These are phyloP conservation scores for Fusarium sp. DNA, from an alignment of 2,329 filamentous ascomycete species.

Conservation along the genomic window DNA sequence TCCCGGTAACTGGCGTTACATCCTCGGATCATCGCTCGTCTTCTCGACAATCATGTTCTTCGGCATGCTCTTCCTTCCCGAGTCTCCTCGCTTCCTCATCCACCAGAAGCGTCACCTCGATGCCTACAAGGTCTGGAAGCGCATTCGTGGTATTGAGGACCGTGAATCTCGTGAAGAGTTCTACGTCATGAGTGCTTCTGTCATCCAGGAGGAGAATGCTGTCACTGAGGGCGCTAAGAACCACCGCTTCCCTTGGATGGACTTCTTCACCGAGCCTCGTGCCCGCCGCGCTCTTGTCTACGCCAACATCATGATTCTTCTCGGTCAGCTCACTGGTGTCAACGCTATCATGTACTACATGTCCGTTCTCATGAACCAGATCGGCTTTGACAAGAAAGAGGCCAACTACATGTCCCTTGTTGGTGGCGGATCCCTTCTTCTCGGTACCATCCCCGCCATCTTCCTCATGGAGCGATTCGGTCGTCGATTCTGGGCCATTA, in stretches of 20 bases:
- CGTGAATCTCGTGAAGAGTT: slow-evolving; percentile 76
- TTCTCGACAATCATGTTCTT: slow-evolving; percentile 67
- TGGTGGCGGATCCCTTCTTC: slow-evolving; percentile 74
- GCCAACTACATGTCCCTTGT: slow-evolving; percentile 82
- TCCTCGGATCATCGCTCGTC: slow-evolving; percentile 77
- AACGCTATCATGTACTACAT: slow-evolving; percentile 81
- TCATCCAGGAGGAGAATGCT: slow-evolving; percentile 68
- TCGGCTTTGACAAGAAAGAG: slow-evolving; percentile 73
- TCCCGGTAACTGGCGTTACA: slow-evolving; percentile 78
- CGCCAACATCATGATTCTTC: slow-evolving; percentile 77
- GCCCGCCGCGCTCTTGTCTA: slow-evolving; percentile 75
- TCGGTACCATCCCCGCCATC: slow-evolving; percentile 77
- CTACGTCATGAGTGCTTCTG: slow-evolving; percentile 76
- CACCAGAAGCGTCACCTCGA: slow-evolving; percentile 67
- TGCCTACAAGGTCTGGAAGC: slow-evolving; percentile 76
- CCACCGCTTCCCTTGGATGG: slow-evolving; percentile 75
- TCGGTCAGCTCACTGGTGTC: slow-evolving; percentile 78
- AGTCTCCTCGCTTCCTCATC: slow-evolving; percentile 77
- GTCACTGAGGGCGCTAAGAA: slow-evolving; percentile 65
- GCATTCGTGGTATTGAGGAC: slow-evolving; percentile 72
- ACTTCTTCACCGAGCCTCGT: slow-evolving; percentile 78
- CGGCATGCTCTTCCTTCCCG: slow-evolving; percentile 78
- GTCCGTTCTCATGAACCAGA: slow-evolving; percentile 74
- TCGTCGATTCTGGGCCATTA: slow-evolving; percentile 80
- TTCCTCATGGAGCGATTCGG: slow-evolving; percentile 80